Base-by-base conservation (phyloP, 2,329 filamentous ascomycete species). In the Aspergillus hiratsukae region DNA sequence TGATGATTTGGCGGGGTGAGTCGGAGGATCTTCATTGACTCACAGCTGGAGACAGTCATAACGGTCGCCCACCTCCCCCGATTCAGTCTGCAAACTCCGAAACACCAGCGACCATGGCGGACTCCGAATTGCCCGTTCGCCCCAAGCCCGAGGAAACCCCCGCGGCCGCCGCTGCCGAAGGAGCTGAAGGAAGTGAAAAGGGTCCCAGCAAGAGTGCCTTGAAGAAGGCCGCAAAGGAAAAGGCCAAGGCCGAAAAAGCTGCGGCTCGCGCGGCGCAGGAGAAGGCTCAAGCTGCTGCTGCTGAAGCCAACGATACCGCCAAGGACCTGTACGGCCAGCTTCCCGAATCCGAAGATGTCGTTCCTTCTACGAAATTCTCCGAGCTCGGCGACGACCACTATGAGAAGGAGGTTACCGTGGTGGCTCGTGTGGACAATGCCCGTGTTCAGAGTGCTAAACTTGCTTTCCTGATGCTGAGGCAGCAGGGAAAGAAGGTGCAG, bases 371-470 rank as follows among this genome's bases (percentile, higher is more conserved):
- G 55, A 78, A 81, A 51, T 76, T 95, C 58, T 69, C 63, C 58
- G 63, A 76, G 41, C 66, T 77, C n/a, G 75, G 79, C 53, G 85
- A 90, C 50, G 77, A 82, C 53, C 78, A 88, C 72, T 75, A 87
- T 48, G 88, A 85, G 66, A 86, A 89, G 77, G 83, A 84, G 29
- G 82, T 97, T 64, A 86, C 85, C 48, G 81, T 97, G 67, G 83
- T 91, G 40, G 90, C 85, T 29, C 90, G 89, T 80, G 83, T 97
- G 41, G 90, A 96, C 73, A 97, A 96, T 78, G 85, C 89, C 31
- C 85, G 93, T 63, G 87, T 88, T 66, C 93, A 97, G 78, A 87
- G 89, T 58, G 91, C 91, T 64, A 96, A 96, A 80, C 88, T 97
- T 79, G 88, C 86, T 45, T 97, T 97, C 77, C 77, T 97, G 66